A percentile compares a stretch with the other conserved stretches of the same genome.
Evolutionary conservation across 2,329 filamentous ascomycete species (phyloP).

Genomic region (Penicillium rolfsii): DNA sequence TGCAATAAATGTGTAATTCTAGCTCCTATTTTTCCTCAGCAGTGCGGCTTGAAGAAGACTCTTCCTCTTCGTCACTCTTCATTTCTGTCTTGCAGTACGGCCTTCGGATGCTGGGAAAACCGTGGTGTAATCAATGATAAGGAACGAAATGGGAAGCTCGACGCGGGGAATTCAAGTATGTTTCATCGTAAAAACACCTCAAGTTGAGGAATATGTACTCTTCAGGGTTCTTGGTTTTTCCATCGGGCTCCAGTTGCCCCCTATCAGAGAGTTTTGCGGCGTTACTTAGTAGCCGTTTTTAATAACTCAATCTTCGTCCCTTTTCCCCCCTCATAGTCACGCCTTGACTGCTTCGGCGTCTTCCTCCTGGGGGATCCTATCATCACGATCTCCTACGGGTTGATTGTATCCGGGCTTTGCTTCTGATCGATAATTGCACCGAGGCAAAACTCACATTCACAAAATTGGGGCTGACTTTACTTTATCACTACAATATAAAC

Average conservation of each 20-base stretch:
- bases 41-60: background rate
- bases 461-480: background rate
- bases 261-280: background rate
- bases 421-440: background rate
- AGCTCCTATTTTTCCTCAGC: background rate
- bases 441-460: background rate
- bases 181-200: background rate
- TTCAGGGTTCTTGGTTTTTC: background rate
- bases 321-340: background rate
- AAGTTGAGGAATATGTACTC: background rate
- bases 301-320: background rate
- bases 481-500: background rate
- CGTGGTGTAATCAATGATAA: slow-evolving; percentile 7
- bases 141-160: background rate
- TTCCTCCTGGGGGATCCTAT: background rate
- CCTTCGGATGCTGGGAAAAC: slow-evolving; percentile 20
- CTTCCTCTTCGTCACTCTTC: background rate
- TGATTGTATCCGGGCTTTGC: background rate
- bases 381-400: background rate
- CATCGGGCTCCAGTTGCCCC: background rate
- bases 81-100: slow-evolving; percentile 7
- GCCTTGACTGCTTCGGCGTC: background rate
- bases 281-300: background rate
- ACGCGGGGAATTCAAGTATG: background rate
- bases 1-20: background rate